Evolutionary conservation across 768 basidiomycete genomes (phyloP).

Genomic region (Boletus rufocinnamomeus): DNA sequence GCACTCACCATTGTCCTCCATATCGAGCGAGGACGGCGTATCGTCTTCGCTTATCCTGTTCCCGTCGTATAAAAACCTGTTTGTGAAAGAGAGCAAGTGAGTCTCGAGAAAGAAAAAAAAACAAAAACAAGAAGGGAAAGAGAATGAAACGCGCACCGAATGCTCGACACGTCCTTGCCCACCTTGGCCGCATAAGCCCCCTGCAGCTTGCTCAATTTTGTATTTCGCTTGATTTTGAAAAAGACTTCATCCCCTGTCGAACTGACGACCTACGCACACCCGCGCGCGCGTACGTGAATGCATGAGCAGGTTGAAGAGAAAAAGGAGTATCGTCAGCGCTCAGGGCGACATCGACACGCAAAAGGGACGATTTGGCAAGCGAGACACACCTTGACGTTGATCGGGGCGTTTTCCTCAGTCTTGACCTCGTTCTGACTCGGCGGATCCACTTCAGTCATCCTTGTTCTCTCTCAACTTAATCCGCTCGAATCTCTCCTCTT

Average conservation of each 20-base stretch:
- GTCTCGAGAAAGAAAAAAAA: not conserved
- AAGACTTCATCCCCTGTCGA: constrained; percentile 85
- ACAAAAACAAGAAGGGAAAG: not conserved
- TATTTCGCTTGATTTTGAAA: constrained; percentile 96
- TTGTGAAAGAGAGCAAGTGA: no score
- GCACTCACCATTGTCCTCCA: constrained; percentile 82
- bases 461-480: not conserved
- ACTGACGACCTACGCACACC: constrained; percentile 59
- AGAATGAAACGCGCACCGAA: constrained; percentile 62
- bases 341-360: not conserved
- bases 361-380: not conserved
- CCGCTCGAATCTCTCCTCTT: not conserved
- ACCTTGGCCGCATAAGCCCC: constrained; percentile 92
- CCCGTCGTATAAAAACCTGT: constrained; percentile 91
- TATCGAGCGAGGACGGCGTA: constrained; percentile 79
- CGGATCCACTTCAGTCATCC: constrained; percentile 17
- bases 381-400: constrained; percentile 72
- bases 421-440: constrained; percentile 48
- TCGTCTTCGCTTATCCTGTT: constrained; percentile 84
- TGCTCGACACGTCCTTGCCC: constrained; percentile 83
- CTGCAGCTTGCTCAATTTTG: constrained; percentile 89
- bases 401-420: constrained; percentile 58
- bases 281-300: not conserved
- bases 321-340: not conserved
- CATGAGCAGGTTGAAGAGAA: not conserved